A percentile compares a stretch with the other conserved stretches of the same genome.
Conservation (phyloP, 2,329 filamentous ascomycete genomes). For the Colletotrichum echinochloae region DNA sequence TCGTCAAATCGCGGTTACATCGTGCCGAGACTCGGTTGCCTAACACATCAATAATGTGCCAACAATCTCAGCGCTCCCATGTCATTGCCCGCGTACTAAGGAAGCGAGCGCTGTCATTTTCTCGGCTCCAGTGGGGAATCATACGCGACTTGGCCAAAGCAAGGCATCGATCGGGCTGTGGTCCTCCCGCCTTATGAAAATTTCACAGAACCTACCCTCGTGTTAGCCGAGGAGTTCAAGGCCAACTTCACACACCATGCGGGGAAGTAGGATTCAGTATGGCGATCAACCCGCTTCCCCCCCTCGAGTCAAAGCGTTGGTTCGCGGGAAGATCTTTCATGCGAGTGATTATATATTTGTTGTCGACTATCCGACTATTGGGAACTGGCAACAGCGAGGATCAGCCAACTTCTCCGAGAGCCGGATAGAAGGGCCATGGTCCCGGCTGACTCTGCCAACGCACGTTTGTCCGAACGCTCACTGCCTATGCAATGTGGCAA, state of each 20-base stretch:
- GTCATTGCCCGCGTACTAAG: slow-evolving; percentile 6
- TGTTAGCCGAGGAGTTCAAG: neutral
- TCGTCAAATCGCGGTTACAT: slow-evolving; percentile 35
- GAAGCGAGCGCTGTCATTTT: slow-evolving; percentile 11
- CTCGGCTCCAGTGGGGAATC: slow-evolving; percentile 16
- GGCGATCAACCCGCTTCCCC: neutral
- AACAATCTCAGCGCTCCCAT: slow-evolving; percentile 15
- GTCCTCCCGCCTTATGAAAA: neutral
- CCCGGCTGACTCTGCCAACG: neutral
- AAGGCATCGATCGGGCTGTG: neutral
- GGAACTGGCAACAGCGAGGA: neutral
- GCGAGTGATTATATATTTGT: neutral
- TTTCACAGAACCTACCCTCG: neutral
- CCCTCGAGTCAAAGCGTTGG: neutral
- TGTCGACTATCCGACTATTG: neutral
- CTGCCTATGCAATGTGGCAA: neutral
- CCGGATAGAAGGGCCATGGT: slow-evolving; percentile 13
- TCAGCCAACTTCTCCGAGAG: neutral
- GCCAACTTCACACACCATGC: neutral
- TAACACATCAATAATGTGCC: slow-evolving; percentile 14
- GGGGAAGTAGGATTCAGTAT: neutral
- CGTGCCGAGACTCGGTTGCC: slow-evolving; percentile 13
- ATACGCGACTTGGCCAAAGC: neutral
- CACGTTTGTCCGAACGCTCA: neutral
- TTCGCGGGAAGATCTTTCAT: neutral